Evolutionary conservation across 208 protist genomes (phyloP).

Genomic region (Naegleria gruberi): DNA sequence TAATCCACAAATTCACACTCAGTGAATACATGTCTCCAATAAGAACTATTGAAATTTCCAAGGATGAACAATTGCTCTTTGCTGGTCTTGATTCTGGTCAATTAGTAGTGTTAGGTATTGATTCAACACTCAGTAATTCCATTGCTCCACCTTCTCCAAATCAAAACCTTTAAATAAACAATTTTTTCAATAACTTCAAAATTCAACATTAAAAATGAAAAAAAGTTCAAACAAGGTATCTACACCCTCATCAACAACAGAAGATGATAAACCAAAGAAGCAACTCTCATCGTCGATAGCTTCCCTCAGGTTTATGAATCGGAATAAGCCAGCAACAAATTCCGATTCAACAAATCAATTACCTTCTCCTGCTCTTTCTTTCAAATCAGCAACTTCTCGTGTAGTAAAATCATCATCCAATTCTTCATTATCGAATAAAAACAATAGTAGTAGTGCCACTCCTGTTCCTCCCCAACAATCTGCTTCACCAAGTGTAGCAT

Average conservation of each 20-base stretch:
- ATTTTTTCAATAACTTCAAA: background rate
- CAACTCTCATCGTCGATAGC: background rate
- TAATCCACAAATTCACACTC: constrained; percentile 34
- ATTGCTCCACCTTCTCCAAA: background rate
- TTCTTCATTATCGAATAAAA: background rate
- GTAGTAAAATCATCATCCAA: background rate
- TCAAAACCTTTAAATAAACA: background rate
- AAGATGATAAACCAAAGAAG: background rate
- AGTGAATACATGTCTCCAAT: constrained; percentile 31
- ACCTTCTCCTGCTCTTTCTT: background rate
- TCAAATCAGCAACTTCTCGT: background rate
- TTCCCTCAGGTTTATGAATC: background rate
- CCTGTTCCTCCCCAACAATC: too few species aligned
- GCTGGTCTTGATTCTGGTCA: constrained; percentile 44
- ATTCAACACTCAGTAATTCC: background rate
- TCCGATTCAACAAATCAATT: too few species aligned
- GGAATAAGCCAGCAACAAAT: background rate
- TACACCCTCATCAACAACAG: background rate
- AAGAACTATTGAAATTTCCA: constrained; percentile 20
- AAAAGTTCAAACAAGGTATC: background rate
- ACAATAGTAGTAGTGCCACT: too few species aligned
- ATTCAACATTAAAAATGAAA: too few species aligned
- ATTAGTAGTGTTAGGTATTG: constrained; percentile 38
- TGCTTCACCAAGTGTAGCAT: background rate
- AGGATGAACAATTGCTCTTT: constrained; percentile 40